Evolutionary conservation across 371 early-diverging fungal species (phyloP), one percentile per base, ranked within the genome.

Genomic region (Thermomucor indicae-seudaticae): DNA sequence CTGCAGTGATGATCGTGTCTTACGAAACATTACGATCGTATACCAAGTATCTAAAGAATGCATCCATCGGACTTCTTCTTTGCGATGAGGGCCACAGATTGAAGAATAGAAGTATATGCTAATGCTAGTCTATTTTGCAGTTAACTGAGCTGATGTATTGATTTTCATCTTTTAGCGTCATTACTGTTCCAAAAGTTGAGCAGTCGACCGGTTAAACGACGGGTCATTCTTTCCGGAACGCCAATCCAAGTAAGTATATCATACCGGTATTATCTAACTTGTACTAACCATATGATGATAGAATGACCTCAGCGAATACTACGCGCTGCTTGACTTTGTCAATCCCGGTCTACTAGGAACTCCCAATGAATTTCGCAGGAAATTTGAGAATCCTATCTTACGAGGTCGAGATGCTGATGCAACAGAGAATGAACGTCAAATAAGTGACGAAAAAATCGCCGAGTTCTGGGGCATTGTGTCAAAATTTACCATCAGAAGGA

Each of bases 11-110:
- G 25, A 96, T 97, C 41, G 91, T 97, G 29, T 96, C 96, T 1
- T 96, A 96, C 58, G 98, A 97, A 67, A 90, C 92, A 28, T 67
- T 97, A 51, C 84, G 96, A 42, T 76, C 84, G 10, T 88, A 95
- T 58, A 83, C 86, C 3, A 73, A 73, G 12, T 79, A 86, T 25
- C 60, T 97, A 23, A 65, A 76, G 6, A 84, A 86, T 19, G 79
- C 87, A 0, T 90, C 91, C 20, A 90, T 97, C 58, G 98, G 97
- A 22, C 58, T 96, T 16, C 63, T 99, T 43, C 61, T 98, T 10
- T 93, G 98, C 64, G 98, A 98, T 63, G 98, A 98, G 78, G 98
- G 98, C 0, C 99, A 99, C 74, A 82, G 97, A 16, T 65, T 99
- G 32, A 98, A 99, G 67, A 99, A 99, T 63, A 74, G 88, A 29